phyloP scores from a whole-genome alignment of 331 rosid species.

The Erythrophleum ivorense region DNA sequence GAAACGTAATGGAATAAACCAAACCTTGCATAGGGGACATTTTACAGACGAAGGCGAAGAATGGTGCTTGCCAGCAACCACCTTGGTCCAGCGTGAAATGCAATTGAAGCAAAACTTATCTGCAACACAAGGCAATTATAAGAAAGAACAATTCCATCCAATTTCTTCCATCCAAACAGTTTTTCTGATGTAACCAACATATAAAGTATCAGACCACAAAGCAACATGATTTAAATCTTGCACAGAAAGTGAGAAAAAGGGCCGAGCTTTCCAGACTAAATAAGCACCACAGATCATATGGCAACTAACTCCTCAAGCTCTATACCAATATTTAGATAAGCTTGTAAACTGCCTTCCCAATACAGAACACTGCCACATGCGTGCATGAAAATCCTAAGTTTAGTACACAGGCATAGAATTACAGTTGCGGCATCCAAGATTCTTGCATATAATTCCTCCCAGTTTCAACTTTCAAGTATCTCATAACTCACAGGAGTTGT shows the following conservation, averaged over 20 bases:
- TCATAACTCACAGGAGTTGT: not conserved
- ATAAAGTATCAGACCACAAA: not conserved
- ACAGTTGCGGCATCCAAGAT: not conserved
- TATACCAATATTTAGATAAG: not conserved
- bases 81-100: constrained; percentile 85
- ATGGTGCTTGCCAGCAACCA: constrained; percentile 61
- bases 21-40: constrained; percentile 96
- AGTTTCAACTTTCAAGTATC: not conserved
- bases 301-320: not conserved
- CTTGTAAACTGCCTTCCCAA: not conserved
- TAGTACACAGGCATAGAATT: not conserved
- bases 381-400: not conserved
- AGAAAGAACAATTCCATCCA: not conserved
- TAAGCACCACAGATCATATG: not conserved
- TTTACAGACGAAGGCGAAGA: constrained; percentile 60
- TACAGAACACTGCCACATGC: not conserved
- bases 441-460: not conserved
- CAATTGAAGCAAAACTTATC: constrained; percentile 88
- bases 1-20: constrained; percentile 21
- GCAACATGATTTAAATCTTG: constrained; percentile 10
- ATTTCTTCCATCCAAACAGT: not conserved
- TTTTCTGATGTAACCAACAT: not conserved
- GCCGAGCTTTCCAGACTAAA: not conserved
- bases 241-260: not conserved
- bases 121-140: constrained; percentile 48